Evolutionary conservation across 2,329 filamentous ascomycete genomes (phyloP), one percentile per base, ranked within the genome.

Genomic region (Cercospora beticola): DNA sequence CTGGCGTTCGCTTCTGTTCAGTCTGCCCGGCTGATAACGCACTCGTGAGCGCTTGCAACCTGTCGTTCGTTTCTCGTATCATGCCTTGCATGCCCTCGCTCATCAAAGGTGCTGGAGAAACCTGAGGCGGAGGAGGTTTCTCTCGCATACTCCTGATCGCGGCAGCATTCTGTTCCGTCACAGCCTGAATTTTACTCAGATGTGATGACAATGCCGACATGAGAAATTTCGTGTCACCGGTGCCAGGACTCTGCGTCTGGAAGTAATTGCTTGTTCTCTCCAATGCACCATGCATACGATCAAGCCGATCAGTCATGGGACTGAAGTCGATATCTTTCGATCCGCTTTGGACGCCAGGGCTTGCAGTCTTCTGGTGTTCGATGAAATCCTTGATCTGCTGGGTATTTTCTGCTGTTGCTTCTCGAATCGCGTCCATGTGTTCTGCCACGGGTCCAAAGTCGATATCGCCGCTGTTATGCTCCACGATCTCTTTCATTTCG

Each of bases 161-260:
- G 28, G 68, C 60, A 5, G 74, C 72, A 57, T 76, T 77, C 12
- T 68, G 59, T 62, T 76, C 75, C n/a, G 74, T 74, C 14, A 77
- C 69, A 30, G 74, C 69, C 61, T 77, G 76, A 26, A 77, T 75
- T 43, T 74, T 73, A 60, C 70, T 71, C 52, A 77, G 71, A 61
- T 77, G 75, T 1, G 71, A 73, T 12, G 73, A 73, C 4, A 77
- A 62, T 10, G 73, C 75, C 3, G 72, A 74, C 26, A 77, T 66
- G 12, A 76, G 57, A 67, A 76, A 76, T 36, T 74, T 74, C 12
- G 68, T 49, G 52, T 74, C 72, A 16, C 75, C 75, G 2, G 69
- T 64, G 3, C 74, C 71, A 5, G 70, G 59, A 23, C 40, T 66
- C 14, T 65, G 66, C 3, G 57, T 57, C n/a, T 49, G 54, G 12